Evolutionary conservation across 2,329 filamentous ascomycete species (phyloP).

Genomic region (Cladosporium halotolerans): DNA sequence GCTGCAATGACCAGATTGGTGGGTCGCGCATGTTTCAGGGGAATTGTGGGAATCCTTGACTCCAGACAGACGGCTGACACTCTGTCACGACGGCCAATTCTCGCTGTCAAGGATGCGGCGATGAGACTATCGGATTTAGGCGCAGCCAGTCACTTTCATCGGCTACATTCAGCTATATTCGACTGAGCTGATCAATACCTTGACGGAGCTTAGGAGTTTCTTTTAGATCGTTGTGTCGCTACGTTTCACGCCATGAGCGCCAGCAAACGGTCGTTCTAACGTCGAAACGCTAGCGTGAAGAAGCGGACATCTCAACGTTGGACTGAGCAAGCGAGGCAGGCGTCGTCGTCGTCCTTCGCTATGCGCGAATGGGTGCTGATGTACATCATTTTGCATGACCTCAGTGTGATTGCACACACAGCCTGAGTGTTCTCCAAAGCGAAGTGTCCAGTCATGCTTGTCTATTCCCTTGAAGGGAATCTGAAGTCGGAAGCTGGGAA

Average conservation of each 20-base stretch:
- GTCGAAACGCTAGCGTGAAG: conserved; percentile 5
- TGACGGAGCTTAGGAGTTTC: not conserved
- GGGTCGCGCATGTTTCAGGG: too few relatives aligned
- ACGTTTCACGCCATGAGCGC: conserved; percentile 7
- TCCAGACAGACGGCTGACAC: not conserved
- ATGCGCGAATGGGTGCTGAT: too few relatives aligned
- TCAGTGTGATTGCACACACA: too few relatives aligned
- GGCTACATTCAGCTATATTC: not conserved
- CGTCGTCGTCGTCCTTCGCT: too few relatives aligned
- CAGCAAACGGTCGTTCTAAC: not conserved
- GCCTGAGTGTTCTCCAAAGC: too few relatives aligned
- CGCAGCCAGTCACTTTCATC: not conserved
- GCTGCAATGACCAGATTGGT: too few relatives aligned
- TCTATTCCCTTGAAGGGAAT: too few relatives aligned
- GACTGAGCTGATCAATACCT: not conserved
- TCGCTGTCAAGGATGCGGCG: not conserved
- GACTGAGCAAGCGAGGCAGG: too few relatives aligned
- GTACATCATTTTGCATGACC: too few relatives aligned
- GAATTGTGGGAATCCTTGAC: not conserved
- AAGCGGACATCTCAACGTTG: not conserved
- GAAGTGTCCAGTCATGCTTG: too few relatives aligned
- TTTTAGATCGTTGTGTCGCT: not conserved
- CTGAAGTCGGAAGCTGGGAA: too few relatives aligned
- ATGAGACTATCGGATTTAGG: not conserved
- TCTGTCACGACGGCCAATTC: not conserved